These are phyloP conservation scores for Cercospora nicotianae DNA, from an alignment of 2,329 filamentous ascomycete genomes.

Conservation along the genomic window DNA sequence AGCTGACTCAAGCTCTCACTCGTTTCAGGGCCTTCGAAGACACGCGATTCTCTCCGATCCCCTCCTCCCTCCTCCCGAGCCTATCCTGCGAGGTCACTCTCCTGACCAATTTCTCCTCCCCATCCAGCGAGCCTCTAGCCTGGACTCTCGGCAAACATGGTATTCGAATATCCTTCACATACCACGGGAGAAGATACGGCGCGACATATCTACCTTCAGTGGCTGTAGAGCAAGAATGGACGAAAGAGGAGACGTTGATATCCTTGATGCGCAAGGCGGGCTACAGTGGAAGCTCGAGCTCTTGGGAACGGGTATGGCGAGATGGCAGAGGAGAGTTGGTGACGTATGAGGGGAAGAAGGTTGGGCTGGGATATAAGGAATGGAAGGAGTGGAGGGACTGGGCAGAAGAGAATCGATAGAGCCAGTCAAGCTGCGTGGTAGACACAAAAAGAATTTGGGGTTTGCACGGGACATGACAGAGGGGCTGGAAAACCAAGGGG, in stretches of 20 bases:
- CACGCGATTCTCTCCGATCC: slow-evolving; percentile 60
- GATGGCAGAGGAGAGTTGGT: slow-evolving; percentile 72
- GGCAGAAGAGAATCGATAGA: slow-evolving; percentile 48
- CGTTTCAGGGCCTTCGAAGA: slow-evolving; percentile 61
- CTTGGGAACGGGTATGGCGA: slow-evolving; percentile 63
- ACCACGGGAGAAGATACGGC: slow-evolving; percentile 71
- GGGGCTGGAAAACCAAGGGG: background rate
- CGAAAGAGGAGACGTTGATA: slow-evolving; percentile 83
- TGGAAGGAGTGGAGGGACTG: slow-evolving; percentile 80
- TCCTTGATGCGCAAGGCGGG: slow-evolving; percentile 94
- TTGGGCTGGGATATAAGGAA: slow-evolving; percentile 67
- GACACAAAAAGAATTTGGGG: background rate
- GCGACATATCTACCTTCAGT: slow-evolving; percentile 93
- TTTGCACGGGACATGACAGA: background rate
- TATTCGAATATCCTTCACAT: slow-evolving; percentile 79
- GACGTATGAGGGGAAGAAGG: slow-evolving; percentile 83
- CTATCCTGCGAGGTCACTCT: slow-evolving; percentile 72
- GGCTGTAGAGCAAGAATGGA: slow-evolving; percentile 89
- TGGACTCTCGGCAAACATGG: slow-evolving; percentile 88
- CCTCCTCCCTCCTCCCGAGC: slow-evolving; percentile 65
- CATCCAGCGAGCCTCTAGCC: slow-evolving; percentile 66
- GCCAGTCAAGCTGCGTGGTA: background rate
- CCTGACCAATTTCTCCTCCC: slow-evolving; percentile 66
- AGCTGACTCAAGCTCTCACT: background rate
- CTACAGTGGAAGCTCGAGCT: slow-evolving; percentile 64